These are phyloP conservation scores for Ceratocystiopsis minuta DNA, from an alignment of 2,329 filamentous ascomycete genomes.

Conservation along the genomic window DNA sequence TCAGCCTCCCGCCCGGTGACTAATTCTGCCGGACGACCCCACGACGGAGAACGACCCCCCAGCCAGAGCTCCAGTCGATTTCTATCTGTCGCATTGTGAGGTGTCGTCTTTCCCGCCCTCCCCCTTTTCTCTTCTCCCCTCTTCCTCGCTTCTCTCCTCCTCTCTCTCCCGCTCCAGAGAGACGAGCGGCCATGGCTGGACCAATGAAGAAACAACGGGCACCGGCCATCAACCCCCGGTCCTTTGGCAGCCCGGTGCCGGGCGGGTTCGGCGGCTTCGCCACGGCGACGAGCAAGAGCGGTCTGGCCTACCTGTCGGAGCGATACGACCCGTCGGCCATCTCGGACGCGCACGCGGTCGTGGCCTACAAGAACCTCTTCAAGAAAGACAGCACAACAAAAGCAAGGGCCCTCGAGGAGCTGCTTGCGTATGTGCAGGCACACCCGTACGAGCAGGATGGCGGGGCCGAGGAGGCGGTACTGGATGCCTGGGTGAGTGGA, in stretches of 20 bases:
- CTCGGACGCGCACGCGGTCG: constrained; percentile 63
- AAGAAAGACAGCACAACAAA: constrained; percentile 93
- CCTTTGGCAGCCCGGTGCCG: neutral
- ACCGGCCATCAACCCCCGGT: no score
- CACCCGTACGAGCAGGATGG: constrained; percentile 35
- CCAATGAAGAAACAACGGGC: no score
- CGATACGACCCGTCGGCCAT: constrained; percentile 64
- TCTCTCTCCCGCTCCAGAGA: no score
- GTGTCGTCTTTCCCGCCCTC: no score
- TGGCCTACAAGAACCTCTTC: constrained; percentile 78
- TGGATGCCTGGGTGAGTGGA: constrained; percentile 62
- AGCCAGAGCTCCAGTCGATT: no score
- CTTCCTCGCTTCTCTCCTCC: no score
- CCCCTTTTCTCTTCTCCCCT: no score
- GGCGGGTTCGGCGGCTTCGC: constrained; percentile 24
- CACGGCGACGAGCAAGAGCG: constrained; percentile 20
- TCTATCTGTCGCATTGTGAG: no score
- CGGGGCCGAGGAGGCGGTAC: constrained; percentile 59
- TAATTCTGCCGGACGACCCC: no score
- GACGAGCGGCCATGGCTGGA: no score
- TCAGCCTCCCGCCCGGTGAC: no score
- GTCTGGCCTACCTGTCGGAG: constrained; percentile 72
- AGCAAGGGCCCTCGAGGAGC: constrained; percentile 72
- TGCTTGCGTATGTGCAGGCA: constrained; percentile 44
- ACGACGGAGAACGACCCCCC: no score